Base-by-base conservation (phyloP, 352 stramenopile species). In the Thraustochytrium sp. region DNA sequence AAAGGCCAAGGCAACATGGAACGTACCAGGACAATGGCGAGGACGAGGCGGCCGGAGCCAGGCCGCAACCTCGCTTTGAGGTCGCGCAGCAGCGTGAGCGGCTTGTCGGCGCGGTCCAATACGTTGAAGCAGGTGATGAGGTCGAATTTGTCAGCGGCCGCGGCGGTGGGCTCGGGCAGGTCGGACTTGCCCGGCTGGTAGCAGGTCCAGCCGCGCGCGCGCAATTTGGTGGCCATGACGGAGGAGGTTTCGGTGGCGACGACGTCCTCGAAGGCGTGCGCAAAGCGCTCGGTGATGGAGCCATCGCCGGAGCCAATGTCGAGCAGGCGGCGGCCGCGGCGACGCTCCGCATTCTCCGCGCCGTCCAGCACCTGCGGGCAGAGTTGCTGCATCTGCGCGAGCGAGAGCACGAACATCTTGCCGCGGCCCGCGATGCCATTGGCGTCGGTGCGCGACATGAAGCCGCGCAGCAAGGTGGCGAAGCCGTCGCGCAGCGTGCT, bases 61-160 rank as follows among this genome's bases (percentile, higher is more conserved):
- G 68, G 68, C 53, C 38, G 26, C 23, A 80, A 51, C 13, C 51
- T 23, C 18, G 31, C 68, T 44, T 72, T 61, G 2, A 80, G 68
- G 11, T 61, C 68, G 8, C 44, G 31, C 13, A 80, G 68, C 23
- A 80, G 68, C 3, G 44, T 80, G 42, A 80, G 68, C 11, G 68
- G 68, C 31, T 80, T 68, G 16, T 80, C 68, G 23, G 68, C 68
- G 46, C 68, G 68, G 38, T 80, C 68, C 44, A 80, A 42, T 9
- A 80, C 68, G 34, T 80, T 80, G 1, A 80, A 44, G 68, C 68
- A 80, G 21, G 68, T 63, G 53, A 80, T 80, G 9, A 80, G 13
- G 53, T 80, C 68, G 5, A 80, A 80, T 29, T 72, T 72, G 16
- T 72, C 59, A 38, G 13, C 8, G 26, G 42, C 36, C 18, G 36